Evolutionary conservation across 805 yeast species (phyloP).

Genomic region (Scheffersomyces amazonensis): DNA sequence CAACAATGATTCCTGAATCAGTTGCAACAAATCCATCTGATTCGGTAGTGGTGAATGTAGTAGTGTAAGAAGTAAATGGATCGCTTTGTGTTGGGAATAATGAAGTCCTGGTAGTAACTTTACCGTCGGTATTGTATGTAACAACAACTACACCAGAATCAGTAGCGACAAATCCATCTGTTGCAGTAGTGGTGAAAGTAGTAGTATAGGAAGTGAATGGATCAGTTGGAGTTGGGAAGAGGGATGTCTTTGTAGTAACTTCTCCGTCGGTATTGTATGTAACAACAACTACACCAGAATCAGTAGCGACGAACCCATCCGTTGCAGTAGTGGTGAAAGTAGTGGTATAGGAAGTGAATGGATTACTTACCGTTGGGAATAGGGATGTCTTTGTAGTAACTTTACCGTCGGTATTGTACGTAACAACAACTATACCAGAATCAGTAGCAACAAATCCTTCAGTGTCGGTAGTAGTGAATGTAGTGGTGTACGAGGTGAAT

Average conservation of each 20-base stretch:
- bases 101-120: conserved; percentile 10
- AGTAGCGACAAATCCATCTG: conserved; percentile 4
- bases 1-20: conserved; percentile 13
- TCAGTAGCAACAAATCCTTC: conserved; percentile 4
- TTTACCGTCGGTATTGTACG: conserved; percentile 4
- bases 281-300: conserved; percentile 14
- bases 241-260: conserved; percentile 7
- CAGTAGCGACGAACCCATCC: conserved; percentile 12
- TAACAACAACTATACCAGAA: conserved; percentile 2
- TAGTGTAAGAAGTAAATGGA: neutral
- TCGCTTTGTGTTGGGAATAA: neutral
- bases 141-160: conserved; percentile 12
- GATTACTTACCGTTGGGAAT: conserved; percentile 2
- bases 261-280: conserved; percentile 8
- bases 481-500: conserved; percentile 2
- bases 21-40: conserved; percentile 10
- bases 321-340: conserved; percentile 9
- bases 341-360: conserved; percentile 5
- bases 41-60: conserved; percentile 11
- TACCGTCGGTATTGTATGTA: conserved; percentile 12
- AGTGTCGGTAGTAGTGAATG: conserved; percentile 5
- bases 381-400: conserved; percentile 2
- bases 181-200: conserved; percentile 4
- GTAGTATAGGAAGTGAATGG: conserved; percentile 1
- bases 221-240: neutral